Base-by-base conservation (phyloP, 805 yeast species). In the Myxozyma sirexii region DNA sequence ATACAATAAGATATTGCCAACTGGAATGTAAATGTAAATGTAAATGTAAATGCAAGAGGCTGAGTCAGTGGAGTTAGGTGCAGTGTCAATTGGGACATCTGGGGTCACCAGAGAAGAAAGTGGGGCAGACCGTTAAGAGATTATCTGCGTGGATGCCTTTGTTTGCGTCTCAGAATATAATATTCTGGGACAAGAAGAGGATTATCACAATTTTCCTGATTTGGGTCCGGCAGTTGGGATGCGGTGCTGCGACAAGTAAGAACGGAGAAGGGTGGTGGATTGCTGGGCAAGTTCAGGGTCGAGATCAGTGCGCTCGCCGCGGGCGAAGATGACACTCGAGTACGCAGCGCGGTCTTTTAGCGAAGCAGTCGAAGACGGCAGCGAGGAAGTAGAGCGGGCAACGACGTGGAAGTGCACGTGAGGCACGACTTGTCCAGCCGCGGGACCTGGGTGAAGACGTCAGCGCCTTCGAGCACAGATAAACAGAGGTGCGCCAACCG, bases 371-470 rank as follows among this genome's bases (percentile, higher is more conserved):
- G 17, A 37, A 1, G 19, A n/a, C 41, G 53, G 27, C n/a, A n/a
- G n/a, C n/a, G n/a, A n/a, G n/a, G n/a, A n/a, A n/a, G n/a, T n/a
- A 8, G 43, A 27, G 19, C 98, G 78, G 12, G 97, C 96, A 17
- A 93, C 88, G 21, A 93, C 72, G 70, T 93, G 98, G 17, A 94
- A 86, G 70, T 93, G 98, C n/a, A 93, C 79, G 73, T 93, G 98
- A 10, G 96, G 96, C 0, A 93, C 86, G 7, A 90, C 83, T 71
- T 93, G 98, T 1, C 98, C 98, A 1, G 97, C 92, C 33, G 86
- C 92, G 0, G 86, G 57, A 15, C 64, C 64, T 60, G 17, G 10
- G 13, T 17, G 19, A 1, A 41, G 12, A 8, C 13, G n/a, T n/a
- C n/a, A n/a, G n/a, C n/a, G n/a, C n/a, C n/a, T n/a, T n/a, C n/a